Conservation (phyloP, 2,329 filamentous ascomycete genomes). For the Onygena corvina region DNA sequence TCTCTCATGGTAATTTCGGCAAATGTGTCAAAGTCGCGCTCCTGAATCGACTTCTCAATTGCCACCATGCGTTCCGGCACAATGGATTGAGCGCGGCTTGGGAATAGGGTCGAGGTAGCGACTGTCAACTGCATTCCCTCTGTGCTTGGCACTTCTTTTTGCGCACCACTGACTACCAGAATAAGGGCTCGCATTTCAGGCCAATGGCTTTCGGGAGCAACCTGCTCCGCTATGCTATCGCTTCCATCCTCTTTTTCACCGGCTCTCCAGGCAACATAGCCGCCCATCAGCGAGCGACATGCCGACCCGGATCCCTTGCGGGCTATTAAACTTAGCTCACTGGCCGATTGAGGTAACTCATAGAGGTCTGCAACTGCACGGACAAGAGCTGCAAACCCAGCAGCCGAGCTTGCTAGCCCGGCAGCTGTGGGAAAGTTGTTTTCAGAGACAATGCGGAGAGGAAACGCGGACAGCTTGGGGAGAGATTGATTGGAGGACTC, state of each 20-base stretch:
- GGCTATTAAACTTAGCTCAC: conserved; percentile 77
- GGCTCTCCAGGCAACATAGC: conserved; percentile 90
- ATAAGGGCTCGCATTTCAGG: conserved; percentile 87
- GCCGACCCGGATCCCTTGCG: conserved; percentile 90
- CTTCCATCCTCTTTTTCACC: conserved; percentile 63
- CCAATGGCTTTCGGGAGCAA: conserved; percentile 85
- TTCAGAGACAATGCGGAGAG: conserved; percentile 78
- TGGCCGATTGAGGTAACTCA: conserved; percentile 64
- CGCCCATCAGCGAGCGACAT: conserved; percentile 84
- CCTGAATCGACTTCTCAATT: conserved; percentile 71
- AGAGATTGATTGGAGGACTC: conserved; percentile 60
- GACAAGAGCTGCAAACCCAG: conserved; percentile 56
- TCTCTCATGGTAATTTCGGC: conserved; percentile 90
- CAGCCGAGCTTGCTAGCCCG: conserved; percentile 58
- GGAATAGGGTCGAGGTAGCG: conserved; percentile 77
- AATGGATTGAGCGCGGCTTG: conserved; percentile 58
- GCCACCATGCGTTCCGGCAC: conserved; percentile 71
- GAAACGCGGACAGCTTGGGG: conserved; percentile 66
- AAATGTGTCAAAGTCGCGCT: conserved; percentile 73
- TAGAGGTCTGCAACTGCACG: conserved; percentile 84
- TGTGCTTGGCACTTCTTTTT: conserved; percentile 89
- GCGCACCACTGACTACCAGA: conserved; percentile 80
- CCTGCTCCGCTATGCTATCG: conserved; percentile 78
- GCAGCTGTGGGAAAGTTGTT: conserved; percentile 99
- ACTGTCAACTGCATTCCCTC: conserved; percentile 97